These are phyloP conservation scores for Tricholoma saponaceum DNA, from an alignment of 768 basidiomycete species.

Conservation along the genomic window DNA sequence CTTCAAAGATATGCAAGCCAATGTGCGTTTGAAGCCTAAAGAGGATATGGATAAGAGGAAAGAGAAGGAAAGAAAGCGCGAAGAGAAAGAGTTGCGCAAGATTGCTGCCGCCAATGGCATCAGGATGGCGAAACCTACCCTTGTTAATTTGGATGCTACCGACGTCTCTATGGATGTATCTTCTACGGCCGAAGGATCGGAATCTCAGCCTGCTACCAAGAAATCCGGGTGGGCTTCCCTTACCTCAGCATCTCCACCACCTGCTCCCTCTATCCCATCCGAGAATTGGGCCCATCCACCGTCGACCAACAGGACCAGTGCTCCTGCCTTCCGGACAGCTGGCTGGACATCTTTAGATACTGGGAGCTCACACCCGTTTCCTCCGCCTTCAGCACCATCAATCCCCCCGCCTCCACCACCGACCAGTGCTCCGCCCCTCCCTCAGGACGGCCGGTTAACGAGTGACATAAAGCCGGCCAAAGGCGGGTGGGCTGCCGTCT, in stretches of 20 bases:
- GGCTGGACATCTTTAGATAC: conserved; percentile 70
- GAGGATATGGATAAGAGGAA: conserved; percentile 72
- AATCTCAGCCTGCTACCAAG: conserved; percentile 31
- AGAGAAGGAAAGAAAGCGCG: conserved; percentile 82
- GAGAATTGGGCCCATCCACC: conserved; percentile 10
- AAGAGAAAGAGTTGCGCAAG: conserved; percentile 82
- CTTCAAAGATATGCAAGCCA: conserved; percentile 77
- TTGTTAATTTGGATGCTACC: conserved; percentile 15
- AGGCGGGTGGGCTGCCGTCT: not conserved
- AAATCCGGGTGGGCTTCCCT: conserved; percentile 51
- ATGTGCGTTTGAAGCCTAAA: conserved; percentile 58
- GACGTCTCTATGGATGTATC: conserved; percentile 25
- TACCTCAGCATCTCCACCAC: conserved; percentile 18
- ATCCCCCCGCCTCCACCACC: conserved; percentile 16
- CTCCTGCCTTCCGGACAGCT: conserved; percentile 52
- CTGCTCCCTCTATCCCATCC: conserved; percentile 8
- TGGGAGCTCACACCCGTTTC: conserved; percentile 27
- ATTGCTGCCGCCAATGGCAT: conserved; percentile 81
- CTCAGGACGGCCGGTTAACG: not conserved
- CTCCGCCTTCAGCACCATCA: conserved; percentile 6
- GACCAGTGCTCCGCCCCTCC: conserved; percentile 5
- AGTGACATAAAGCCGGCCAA: not conserved
- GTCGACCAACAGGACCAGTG: conserved; percentile 17
- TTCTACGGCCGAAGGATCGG: conserved; percentile 13
- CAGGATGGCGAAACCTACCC: conserved; percentile 50